Conservation (phyloP, 2,329 filamentous ascomycete species). For the Colletotrichum falcatum region DNA sequence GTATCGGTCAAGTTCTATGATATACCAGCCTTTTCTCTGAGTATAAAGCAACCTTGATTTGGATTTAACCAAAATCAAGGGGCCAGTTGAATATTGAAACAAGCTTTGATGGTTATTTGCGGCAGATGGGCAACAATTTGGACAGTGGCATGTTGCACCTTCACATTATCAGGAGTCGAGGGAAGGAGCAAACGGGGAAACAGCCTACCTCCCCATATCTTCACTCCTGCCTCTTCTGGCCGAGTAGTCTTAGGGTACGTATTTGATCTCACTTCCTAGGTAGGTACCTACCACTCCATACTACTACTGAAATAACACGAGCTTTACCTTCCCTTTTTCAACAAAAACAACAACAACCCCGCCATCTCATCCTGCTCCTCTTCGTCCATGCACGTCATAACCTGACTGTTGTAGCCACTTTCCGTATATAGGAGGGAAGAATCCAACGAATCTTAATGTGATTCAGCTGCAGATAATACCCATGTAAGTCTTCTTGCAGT, state of each 20-base stretch:
- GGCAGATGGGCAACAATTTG: neutral
- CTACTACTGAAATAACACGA: too few relatives aligned
- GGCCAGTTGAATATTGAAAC: neutral
- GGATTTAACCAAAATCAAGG: fast-evolving
- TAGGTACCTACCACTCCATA: too few relatives aligned
- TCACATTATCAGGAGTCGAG: neutral
- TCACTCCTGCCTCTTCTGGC: neutral
- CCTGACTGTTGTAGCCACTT: neutral
- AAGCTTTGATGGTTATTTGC: neutral
- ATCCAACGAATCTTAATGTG: fast-evolving
- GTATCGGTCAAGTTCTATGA: neutral
- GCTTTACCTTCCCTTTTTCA: neutral
- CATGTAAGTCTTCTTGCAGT: neutral
- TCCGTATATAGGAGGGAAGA: neutral
- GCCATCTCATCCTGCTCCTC: neutral
- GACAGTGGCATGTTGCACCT: neutral
- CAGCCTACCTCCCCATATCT: neutral
- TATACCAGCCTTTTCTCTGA: neutral
- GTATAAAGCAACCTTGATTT: too few relatives aligned
- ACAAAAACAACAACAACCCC: too few relatives aligned
- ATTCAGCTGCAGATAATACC: neutral
- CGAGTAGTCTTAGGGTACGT: neutral
- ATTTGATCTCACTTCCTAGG: too few relatives aligned
- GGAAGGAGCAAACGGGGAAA: neutral
- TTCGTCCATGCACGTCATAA: too few relatives aligned